phyloP scores from a whole-genome alignment of 2,329 filamentous ascomycete genomes.

The Verticillium nonalfalfae region DNA sequence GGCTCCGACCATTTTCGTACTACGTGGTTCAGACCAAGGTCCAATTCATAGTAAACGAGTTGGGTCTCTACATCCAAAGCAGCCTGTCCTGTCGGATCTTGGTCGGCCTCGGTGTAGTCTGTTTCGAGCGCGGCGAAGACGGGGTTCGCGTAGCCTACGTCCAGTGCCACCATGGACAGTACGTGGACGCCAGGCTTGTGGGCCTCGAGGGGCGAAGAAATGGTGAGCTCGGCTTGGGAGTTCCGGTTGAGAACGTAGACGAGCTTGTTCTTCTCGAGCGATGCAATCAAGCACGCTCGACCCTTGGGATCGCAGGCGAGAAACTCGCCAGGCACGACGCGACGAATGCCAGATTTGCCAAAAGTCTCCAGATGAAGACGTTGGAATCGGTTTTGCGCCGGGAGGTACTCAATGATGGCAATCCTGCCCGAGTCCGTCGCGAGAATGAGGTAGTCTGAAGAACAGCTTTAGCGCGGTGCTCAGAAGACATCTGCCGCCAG shows the following conservation, averaged over 20 bases:
- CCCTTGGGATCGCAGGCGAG: slow-evolving; percentile 94
- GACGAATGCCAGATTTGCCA: slow-evolving; percentile 89
- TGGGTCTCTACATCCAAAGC: slow-evolving; percentile 79
- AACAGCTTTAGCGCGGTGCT: slow-evolving; percentile 1
- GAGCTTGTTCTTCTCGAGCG: slow-evolving; percentile 97
- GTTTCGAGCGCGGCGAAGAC: slow-evolving; percentile 93
- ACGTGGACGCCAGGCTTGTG: slow-evolving; percentile 90
- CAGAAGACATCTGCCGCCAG: neutral
- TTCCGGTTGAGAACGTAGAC: slow-evolving; percentile 98
- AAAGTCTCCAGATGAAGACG: slow-evolving; percentile 95
- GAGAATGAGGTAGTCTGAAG: slow-evolving; percentile 86
- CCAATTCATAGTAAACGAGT: slow-evolving; percentile 95
- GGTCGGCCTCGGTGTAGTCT: slow-evolving; percentile 86
- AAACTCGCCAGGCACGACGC: slow-evolving; percentile 93
- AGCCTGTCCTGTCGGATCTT: slow-evolving; percentile 81
- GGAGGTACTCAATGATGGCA: slow-evolving; percentile 86
- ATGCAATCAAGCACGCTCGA: slow-evolving; percentile 88
- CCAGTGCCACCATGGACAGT: slow-evolving; percentile 78
- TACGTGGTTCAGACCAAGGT: slow-evolving; percentile 94
- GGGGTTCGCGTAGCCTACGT: slow-evolving; percentile 95
- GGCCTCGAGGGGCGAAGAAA: slow-evolving; percentile 93
- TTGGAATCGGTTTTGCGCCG: slow-evolving; percentile 79
- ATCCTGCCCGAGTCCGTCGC: slow-evolving; percentile 94
- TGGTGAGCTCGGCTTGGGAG: slow-evolving; percentile 88
- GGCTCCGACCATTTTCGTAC: slow-evolving; percentile 94